phyloP scores from a whole-genome alignment of 306 rosid species.

The Clitoria ternatea region DNA sequence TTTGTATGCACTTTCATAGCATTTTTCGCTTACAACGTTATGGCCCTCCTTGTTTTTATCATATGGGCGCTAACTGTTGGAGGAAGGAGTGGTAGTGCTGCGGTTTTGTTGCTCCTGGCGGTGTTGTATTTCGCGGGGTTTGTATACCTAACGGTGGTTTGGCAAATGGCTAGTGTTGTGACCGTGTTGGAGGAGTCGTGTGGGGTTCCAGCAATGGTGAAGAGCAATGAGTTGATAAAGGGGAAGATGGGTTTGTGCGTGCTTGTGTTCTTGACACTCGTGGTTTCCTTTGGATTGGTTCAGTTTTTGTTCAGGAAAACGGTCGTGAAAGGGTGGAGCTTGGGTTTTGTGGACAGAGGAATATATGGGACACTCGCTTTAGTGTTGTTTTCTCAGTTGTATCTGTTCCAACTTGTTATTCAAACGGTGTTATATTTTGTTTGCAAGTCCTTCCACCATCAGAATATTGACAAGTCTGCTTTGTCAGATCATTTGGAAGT shows the following conservation, averaged over 20 bases:
- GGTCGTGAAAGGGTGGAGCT: slow-evolving; percentile 38
- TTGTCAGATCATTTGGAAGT: slow-evolving; percentile 72
- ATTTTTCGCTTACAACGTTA: slow-evolving; percentile 35
- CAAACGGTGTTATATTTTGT: slow-evolving; percentile 75
- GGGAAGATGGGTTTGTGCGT: slow-evolving; percentile 53
- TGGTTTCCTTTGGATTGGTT: neutral
- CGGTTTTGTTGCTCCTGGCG: neutral
- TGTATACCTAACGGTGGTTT: slow-evolving; percentile 46
- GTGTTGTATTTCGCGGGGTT: slow-evolving; percentile 37
- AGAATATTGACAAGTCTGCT: slow-evolving; percentile 68
- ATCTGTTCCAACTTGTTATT: slow-evolving; percentile 45
- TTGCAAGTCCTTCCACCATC: slow-evolving; percentile 84
- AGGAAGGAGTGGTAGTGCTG: rapidly evolving
- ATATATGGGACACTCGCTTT: slow-evolving; percentile 42
- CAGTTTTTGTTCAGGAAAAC: slow-evolving; percentile 25
- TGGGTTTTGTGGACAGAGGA: slow-evolving; percentile 18
- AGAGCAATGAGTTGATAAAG: slow-evolving; percentile 48
- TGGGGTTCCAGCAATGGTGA: slow-evolving; percentile 70
- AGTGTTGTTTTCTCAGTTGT: slow-evolving; percentile 34
- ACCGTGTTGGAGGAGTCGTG: slow-evolving; percentile 58
- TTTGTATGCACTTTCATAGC: slow-evolving; percentile 43
- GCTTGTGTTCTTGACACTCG: slow-evolving; percentile 17
- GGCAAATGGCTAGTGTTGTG: slow-evolving; percentile 75
- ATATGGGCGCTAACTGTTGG: neutral
- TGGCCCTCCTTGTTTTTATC: neutral